These are phyloP conservation scores for Suillus fuscotomentosus DNA, from an alignment of 768 basidiomycete species.

Conservation along the genomic window DNA sequence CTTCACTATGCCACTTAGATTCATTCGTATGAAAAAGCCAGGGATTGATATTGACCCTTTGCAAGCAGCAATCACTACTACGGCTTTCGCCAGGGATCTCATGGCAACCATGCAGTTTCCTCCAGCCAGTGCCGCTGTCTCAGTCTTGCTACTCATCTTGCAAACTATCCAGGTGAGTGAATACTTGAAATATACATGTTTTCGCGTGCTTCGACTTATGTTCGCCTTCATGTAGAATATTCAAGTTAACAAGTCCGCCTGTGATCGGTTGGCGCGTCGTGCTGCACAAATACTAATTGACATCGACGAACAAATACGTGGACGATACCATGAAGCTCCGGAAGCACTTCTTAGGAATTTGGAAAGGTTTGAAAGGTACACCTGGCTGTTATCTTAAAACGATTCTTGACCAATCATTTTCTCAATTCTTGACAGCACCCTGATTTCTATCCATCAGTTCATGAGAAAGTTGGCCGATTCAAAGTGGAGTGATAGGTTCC, in stretches of 20 bases:
- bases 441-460: slow-evolving; percentile 38
- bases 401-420: neutral
- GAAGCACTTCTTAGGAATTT: slow-evolving; percentile 38
- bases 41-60: slow-evolving; percentile 28
- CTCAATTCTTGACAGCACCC: slow-evolving; percentile 27
- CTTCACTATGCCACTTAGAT: slow-evolving; percentile 29
- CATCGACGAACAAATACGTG: slow-evolving; percentile 45
- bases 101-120: slow-evolving; percentile 38
- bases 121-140: slow-evolving; percentile 40
- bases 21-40: slow-evolving; percentile 25
- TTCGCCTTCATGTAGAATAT: slow-evolving; percentile 18
- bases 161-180: slow-evolving; percentile 43
- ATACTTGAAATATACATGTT: neutral
- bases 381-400: neutral
- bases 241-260: slow-evolving; percentile 38
- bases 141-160: slow-evolving; percentile 41
- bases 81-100: slow-evolving; percentile 29
- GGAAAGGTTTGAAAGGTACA: slow-evolving; percentile 40
- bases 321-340: slow-evolving; percentile 43
- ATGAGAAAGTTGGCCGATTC: slow-evolving; percentile 37
- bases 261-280: slow-evolving; percentile 38
- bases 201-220: slow-evolving; percentile 9
- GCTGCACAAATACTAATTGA: slow-evolving; percentile 42
- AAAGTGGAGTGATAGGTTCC: slow-evolving; percentile 41
- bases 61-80: slow-evolving; percentile 28